These are phyloP conservation scores for Alternaria sp. DNA, from an alignment of 2,329 filamentous ascomycete genomes.

Conservation along the genomic window DNA sequence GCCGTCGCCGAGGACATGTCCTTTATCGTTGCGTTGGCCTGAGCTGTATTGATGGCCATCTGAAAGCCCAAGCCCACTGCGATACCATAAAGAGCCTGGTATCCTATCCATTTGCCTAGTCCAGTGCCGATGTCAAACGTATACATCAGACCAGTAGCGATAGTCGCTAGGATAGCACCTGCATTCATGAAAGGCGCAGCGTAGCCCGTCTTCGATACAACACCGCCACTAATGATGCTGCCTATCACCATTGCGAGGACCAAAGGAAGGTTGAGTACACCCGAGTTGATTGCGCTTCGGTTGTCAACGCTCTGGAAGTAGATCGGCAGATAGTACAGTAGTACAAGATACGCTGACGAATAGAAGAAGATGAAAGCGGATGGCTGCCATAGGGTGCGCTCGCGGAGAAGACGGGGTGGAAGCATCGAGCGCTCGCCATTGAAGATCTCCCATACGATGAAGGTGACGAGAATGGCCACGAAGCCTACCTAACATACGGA, in stretches of 20 bases:
- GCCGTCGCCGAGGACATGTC: constrained; percentile 50
- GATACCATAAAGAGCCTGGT: constrained; percentile 55
- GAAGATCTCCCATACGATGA: constrained; percentile 49
- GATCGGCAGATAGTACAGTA: constrained; percentile 59
- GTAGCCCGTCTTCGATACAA: constrained; percentile 41
- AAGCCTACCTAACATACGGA: constrained; percentile 47
- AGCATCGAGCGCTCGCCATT: constrained; percentile 55
- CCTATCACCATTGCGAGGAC: constrained; percentile 45
- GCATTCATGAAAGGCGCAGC: constrained; percentile 46
- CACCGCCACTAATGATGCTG: constrained; percentile 5
- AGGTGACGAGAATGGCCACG: constrained; percentile 47
- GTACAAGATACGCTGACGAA: constrained; percentile 48
- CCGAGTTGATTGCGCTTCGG: constrained; percentile 49
- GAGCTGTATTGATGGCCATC: constrained; percentile 48
- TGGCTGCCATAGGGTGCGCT: constrained; percentile 47
- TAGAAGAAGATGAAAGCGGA: constrained; percentile 51
- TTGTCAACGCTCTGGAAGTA: constrained; percentile 59
- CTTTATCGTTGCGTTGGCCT: constrained; percentile 41
- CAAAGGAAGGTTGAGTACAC: constrained; percentile 55
- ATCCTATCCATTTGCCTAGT: constrained; percentile 56
- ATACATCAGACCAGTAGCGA: constrained; percentile 55
- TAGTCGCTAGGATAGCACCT: constrained; percentile 39
- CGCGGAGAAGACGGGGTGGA: constrained; percentile 49
- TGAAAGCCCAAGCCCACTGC: constrained; percentile 42
- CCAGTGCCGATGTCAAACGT: constrained; percentile 51